Evolutionary conservation across 352 stramenopile species (phyloP).

Genomic region (Globisporangium splendens): DNA sequence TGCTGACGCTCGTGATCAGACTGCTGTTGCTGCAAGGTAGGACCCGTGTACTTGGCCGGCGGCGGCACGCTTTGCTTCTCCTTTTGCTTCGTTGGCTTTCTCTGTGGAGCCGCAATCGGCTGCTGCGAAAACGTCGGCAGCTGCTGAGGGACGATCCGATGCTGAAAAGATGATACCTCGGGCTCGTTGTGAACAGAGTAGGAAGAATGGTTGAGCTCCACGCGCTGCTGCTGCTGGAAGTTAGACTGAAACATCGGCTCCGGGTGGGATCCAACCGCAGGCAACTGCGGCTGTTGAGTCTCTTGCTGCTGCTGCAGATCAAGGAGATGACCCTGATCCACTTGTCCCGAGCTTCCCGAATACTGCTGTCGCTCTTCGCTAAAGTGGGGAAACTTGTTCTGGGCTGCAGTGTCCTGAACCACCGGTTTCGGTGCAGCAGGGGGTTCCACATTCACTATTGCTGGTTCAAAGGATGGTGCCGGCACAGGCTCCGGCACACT

Average conservation of each 20-base stretch:
- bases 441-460: neutral
- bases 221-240: constrained; percentile 6
- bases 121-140: constrained; percentile 7
- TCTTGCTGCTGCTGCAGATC: constrained; percentile 10
- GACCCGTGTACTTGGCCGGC: neutral
- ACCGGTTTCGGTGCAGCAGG: neutral
- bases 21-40: constrained; percentile 15
- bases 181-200: constrained; percentile 3
- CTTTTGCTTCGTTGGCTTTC: constrained; percentile 10
- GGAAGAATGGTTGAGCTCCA: constrained; percentile 3
- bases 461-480: neutral
- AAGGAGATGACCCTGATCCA: constrained; percentile 2
- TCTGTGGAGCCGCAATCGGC: neutral
- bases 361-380: constrained; percentile 11
- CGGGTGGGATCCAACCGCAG: neutral
- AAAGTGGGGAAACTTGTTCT: constrained; percentile 11
- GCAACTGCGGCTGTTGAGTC: constrained; percentile 1
- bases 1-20: constrained; percentile 16
- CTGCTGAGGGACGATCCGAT: constrained; percentile 9
- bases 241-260: constrained; percentile 8
- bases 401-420: constrained; percentile 3
- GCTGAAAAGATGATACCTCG: constrained; percentile 4
- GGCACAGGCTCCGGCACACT: constrained; percentile 3
- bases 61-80: neutral
- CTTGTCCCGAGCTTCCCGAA: constrained; percentile 5